Evolutionary conservation across 257 asterid species (phyloP).

Genomic region (Ocimum tenuiflorum): DNA sequence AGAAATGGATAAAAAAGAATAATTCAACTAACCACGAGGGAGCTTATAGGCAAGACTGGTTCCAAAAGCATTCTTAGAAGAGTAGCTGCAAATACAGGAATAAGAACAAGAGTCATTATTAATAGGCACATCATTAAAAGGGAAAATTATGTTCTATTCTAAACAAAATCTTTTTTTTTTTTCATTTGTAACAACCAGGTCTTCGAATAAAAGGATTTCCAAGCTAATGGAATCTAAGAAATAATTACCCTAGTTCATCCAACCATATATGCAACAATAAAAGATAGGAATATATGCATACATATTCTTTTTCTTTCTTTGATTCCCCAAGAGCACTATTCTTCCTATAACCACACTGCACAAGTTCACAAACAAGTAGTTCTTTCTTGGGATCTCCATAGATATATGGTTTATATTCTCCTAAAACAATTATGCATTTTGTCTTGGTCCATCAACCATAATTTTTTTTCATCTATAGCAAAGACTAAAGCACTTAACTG

Average conservation of each 20-base stretch:
- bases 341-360: too few relatives aligned
- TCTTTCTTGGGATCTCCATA: too few relatives aligned
- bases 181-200: neutral
- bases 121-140: neutral
- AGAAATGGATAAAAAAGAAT: neutral
- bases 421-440: neutral
- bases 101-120: neutral
- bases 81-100: slow-evolving; percentile 37
- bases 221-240: neutral
- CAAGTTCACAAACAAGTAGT: too few relatives aligned
- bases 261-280: neutral
- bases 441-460: neutral
- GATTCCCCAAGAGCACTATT: neutral
- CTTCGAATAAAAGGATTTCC: neutral
- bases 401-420: neutral
- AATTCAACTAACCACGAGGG: slow-evolving; percentile 46
- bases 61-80: slow-evolving; percentile 50
- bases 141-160: neutral
- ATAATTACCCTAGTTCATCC: neutral
- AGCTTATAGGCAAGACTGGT: slow-evolving; percentile 41
- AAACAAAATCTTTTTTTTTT: too few relatives aligned
- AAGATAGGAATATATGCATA: neutral
- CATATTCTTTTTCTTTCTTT: neutral
- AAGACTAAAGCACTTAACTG: neutral
- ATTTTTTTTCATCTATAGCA: neutral